Percentiles rank a stretch among this genome's conserved stretches.
These are phyloP conservation scores for Suillus spraguei DNA, from an alignment of 768 basidiomycete genomes.

Conservation along the genomic window DNA sequence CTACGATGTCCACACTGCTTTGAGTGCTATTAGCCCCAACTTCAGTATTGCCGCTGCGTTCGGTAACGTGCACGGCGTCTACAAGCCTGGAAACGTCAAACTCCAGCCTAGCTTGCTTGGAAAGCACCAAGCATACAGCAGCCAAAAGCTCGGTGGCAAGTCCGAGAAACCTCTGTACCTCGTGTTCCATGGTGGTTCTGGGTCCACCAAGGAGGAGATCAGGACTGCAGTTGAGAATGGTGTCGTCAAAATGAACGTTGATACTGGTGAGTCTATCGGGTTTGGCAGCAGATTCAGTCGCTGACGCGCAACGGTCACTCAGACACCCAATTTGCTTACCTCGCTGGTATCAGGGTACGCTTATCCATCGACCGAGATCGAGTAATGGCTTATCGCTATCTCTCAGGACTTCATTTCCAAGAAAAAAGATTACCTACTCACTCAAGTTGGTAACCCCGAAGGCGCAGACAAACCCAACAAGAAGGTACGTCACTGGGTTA, in stretches of 20 bases:
- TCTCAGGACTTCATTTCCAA: slow-evolving; percentile 78
- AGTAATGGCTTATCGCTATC: neutral
- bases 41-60: slow-evolving; percentile 99
- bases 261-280: slow-evolving; percentile 56
- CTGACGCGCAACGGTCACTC: slow-evolving; percentile 12
- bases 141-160: slow-evolving; percentile 64
- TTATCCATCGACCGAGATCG: neutral
- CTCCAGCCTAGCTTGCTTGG: slow-evolving; percentile 89
- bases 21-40: slow-evolving; percentile 83
- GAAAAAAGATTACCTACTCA: slow-evolving; percentile 85
- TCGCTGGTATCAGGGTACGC: slow-evolving; percentile 75
- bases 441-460: slow-evolving; percentile 97
- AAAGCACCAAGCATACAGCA: slow-evolving; percentile 85
- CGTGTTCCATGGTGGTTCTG: slow-evolving; percentile 99
- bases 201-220: slow-evolving; percentile 96
- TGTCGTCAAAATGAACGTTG: slow-evolving; percentile 99
- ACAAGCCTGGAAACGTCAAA: slow-evolving; percentile 97
- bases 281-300: neutral
- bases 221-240: slow-evolving; percentile 86
- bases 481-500: slow-evolving; percentile 58
- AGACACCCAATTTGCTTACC: slow-evolving; percentile 92
- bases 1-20: slow-evolving; percentile 86
- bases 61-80: slow-evolving; percentile 99
- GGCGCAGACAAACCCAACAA: slow-evolving; percentile 98
- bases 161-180: slow-evolving; percentile 89